Evolutionary conservation across 1,284 basidiomycete species (phyloP), one percentile per base, ranked within the genome.

Genomic region (Cryptococcus sp.): DNA sequence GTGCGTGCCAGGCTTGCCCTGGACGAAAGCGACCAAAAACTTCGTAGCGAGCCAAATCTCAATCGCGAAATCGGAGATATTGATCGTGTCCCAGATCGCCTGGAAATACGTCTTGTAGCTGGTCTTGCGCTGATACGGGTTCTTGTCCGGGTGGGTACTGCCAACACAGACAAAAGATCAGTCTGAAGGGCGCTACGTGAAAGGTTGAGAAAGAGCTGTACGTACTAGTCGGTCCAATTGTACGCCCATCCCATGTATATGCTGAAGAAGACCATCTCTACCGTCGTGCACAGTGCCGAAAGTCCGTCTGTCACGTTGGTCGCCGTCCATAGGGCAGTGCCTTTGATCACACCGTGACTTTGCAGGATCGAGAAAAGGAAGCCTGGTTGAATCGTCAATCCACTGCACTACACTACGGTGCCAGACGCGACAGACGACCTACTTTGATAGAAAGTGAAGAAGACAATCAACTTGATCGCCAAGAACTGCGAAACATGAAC

Each of bases 191-290:
- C 16, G 11, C 25, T 17, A 4, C 19, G 11, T 72, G 60, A 16
- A 71, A 40, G 61, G 58, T 77, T 75, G 42, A 25, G 22, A 23
- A 8, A 25, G 44, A 25, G 31, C 8, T 2, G 7, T 19, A 59
- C 67, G 53, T 39, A 71, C 69, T 93, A 93, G 61, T 91, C 90
- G 0, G 78, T 82, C 68, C 83, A 82, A 7, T 82, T 82, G 71
- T 91, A 93, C 0, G 91, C 88, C 88, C 89, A 92, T 40, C 69
- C 66, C 87, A 92, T 91, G 54, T 88, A 80, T 1, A 76, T 61
- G 8, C 89, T 82, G 73, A 93, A 91, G 72, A 91, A 80, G 40
- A 93, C 86, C 90, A 92, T 92, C 87, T 94, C 92, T 47, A 93
- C 85, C 62, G 88, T 90, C 16, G 86, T 91, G 15, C 88, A 81